A percentile compares a stretch with the other conserved stretches of the same genome.
Conservation (phyloP, 2,329 filamentous ascomycete species). For the Pestalotiopsis sp. region DNA sequence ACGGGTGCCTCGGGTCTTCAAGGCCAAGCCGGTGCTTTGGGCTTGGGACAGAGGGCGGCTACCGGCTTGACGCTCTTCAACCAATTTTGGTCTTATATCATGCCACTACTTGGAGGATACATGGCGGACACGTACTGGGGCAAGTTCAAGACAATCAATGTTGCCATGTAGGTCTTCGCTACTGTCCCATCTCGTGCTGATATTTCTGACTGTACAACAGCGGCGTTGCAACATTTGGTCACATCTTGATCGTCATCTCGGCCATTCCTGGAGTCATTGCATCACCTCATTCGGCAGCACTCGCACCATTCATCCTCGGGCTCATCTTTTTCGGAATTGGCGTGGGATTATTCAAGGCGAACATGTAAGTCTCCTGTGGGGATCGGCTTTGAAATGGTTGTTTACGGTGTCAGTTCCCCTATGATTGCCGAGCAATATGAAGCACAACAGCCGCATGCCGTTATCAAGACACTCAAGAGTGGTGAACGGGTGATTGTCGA, state of each 20-base stretch:
- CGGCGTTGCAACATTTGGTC: conserved; percentile 56
- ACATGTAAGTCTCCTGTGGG: conserved; percentile 50
- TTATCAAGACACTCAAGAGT: conserved; percentile 49
- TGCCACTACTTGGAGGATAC: conserved; percentile 42
- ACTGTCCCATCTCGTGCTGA: background rate
- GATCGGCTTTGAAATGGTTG: background rate
- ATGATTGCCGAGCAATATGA: conserved; percentile 64
- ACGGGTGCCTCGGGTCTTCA: conserved; percentile 49
- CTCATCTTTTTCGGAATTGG: conserved; percentile 65
- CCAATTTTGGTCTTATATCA: conserved; percentile 34
- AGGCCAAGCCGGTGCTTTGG: conserved; percentile 54
- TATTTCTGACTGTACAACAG: background rate
- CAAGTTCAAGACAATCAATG: conserved; percentile 65
- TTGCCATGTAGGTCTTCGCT: conserved; percentile 48
- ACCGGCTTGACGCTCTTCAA: conserved; percentile 32
- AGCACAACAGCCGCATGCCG: conserved; percentile 47
- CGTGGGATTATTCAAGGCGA: conserved; percentile 69
- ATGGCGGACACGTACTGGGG: conserved; percentile 64
- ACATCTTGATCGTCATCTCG: conserved; percentile 61
- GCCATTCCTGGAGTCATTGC: conserved; percentile 60
- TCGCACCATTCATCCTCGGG: conserved; percentile 59
- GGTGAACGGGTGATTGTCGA: conserved; percentile 65
- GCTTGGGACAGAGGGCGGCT: conserved; percentile 39
- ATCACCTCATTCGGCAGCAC: conserved; percentile 47
- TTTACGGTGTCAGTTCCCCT: conserved; percentile 39